Conservation (phyloP, 1,284 basidiomycete genomes). For the Pholiota adiposa region DNA sequence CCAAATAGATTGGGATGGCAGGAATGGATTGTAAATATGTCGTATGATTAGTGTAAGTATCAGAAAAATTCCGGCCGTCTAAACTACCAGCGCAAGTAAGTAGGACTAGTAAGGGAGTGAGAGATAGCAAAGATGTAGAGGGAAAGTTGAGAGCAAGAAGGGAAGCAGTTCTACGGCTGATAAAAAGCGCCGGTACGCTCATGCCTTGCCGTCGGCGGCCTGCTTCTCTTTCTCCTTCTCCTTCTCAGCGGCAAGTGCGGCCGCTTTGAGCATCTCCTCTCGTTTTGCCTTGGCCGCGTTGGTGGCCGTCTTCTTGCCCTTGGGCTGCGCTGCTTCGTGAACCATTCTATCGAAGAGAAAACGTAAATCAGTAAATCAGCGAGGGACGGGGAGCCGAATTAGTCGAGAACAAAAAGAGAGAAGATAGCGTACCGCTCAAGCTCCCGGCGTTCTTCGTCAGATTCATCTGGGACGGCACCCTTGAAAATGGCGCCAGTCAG, state of each 20-base stretch:
- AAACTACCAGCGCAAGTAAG: not conserved
- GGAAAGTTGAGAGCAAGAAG: no score
- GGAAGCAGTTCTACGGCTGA: not conserved
- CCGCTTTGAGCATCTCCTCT: constrained; percentile 37
- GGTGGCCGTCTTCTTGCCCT: constrained; percentile 56
- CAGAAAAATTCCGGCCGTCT: constrained; percentile 1
- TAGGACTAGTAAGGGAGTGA: not conserved
- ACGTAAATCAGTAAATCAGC: not conserved
- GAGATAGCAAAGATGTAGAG: not conserved
- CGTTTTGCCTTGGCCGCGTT: constrained; percentile 44
- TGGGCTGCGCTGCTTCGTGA: constrained; percentile 70
- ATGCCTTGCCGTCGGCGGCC: not conserved
- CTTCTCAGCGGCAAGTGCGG: constrained; percentile 14
- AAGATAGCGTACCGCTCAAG: constrained; percentile 71
- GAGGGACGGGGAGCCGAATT: not conserved
- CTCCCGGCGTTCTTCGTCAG: constrained; percentile 90
- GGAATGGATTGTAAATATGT: constrained; percentile 1
- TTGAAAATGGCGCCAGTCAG: constrained; percentile 89
- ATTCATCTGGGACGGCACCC: constrained; percentile 80
- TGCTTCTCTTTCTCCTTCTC: not conserved
- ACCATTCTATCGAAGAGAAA: constrained; percentile 50
- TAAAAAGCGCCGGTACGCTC: not conserved
- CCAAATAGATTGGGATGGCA: constrained; percentile 3
- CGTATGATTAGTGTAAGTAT: constrained; percentile 9
- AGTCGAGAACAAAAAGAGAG: not conserved